phyloP scores from a whole-genome alignment of 495 filamentous ascomycete genomes.

The Geopyxis carbonaria region DNA sequence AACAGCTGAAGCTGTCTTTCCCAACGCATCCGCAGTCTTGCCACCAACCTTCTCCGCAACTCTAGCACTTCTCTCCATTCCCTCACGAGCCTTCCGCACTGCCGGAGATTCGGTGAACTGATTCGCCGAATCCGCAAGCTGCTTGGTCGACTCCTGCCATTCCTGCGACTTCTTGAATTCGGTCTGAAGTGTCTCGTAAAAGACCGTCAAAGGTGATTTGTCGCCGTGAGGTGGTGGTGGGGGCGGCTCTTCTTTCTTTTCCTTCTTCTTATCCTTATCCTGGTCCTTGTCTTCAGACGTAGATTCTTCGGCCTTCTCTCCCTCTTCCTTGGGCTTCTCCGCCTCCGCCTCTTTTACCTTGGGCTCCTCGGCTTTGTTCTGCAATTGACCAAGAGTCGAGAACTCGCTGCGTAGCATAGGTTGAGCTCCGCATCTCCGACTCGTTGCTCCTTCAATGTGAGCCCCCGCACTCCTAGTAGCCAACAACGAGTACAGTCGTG shows the following conservation, averaged over 20 bases:
- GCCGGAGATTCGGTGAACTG: conserved; percentile 87
- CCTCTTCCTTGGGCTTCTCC: conserved; percentile 31
- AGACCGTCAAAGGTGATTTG: conserved; percentile 96
- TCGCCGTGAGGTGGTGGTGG: conserved; percentile 90
- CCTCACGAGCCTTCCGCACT: conserved; percentile 69
- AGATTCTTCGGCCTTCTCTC: conserved; percentile 31
- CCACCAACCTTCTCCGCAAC: conserved; percentile 43
- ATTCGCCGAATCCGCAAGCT: conserved; percentile 69
- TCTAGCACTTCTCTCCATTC: conserved; percentile 67
- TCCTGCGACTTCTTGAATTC: conserved; percentile 97
- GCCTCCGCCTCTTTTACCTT: conserved; percentile 28
- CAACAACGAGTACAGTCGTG: conserved; percentile 1
- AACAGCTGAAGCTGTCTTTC: conserved; percentile 67
- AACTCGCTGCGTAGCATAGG: conserved; percentile 25
- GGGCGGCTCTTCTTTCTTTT: conserved; percentile 53
- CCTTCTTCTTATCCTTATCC: conserved; percentile 37
- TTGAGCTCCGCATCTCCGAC: too few species aligned
- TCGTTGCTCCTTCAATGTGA: neutral
- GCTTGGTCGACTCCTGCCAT: conserved; percentile 97
- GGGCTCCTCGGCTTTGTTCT: conserved; percentile 15
- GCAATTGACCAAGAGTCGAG: conserved; percentile 30
- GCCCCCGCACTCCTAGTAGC: neutral
- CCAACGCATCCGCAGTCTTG: conserved; percentile 58
- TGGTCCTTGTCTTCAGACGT: conserved; percentile 33
- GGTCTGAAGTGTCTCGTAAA: conserved; percentile 77